phyloP scores from a whole-genome alignment of 345 rosid genomes.

The Moricandia moricandioides region DNA sequence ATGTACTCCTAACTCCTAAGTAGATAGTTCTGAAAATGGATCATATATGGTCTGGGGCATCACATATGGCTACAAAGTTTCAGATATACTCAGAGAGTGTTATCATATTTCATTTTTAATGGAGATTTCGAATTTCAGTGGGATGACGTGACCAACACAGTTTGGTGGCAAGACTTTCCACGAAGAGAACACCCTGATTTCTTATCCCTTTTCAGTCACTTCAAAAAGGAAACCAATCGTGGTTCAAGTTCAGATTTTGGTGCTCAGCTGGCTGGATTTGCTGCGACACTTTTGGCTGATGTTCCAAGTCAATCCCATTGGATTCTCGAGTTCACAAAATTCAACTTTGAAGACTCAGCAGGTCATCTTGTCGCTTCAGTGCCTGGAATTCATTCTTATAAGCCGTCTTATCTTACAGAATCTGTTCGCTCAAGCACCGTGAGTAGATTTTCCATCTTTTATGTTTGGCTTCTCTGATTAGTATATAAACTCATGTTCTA shows the following conservation, averaged over 20 bases:
- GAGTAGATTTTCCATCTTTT: conserved; percentile 28
- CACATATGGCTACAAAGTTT: background rate
- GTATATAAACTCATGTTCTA: background rate
- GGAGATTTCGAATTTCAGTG: conserved; percentile 52
- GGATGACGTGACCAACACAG: conserved; percentile 79
- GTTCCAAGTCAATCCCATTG: conserved; percentile 85
- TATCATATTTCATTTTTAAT: conserved; percentile 17
- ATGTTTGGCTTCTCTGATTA: conserved; percentile 4
- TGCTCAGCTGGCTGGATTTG: conserved; percentile 87
- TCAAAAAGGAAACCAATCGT: conserved; percentile 35
- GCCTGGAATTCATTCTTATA: conserved; percentile 77
- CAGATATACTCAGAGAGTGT: background rate
- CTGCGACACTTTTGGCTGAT: conserved; percentile 75
- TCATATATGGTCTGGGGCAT: background rate
- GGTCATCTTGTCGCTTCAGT: conserved; percentile 80
- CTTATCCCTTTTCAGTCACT: conserved; percentile 61
- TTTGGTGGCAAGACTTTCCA: conserved; percentile 99
- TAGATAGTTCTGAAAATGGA: conserved; percentile 9
- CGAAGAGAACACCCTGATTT: conserved; percentile 56
- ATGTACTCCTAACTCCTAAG: background rate
- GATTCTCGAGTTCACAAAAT: conserved; percentile 68
- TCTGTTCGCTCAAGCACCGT: conserved; percentile 33
- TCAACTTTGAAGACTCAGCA: conserved; percentile 63
- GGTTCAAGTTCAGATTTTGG: conserved; percentile 65
- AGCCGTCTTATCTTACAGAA: conserved; percentile 38